Base-by-base conservation (phyloP, 352 stramenopile species). In the Pythium sp. region DNA sequence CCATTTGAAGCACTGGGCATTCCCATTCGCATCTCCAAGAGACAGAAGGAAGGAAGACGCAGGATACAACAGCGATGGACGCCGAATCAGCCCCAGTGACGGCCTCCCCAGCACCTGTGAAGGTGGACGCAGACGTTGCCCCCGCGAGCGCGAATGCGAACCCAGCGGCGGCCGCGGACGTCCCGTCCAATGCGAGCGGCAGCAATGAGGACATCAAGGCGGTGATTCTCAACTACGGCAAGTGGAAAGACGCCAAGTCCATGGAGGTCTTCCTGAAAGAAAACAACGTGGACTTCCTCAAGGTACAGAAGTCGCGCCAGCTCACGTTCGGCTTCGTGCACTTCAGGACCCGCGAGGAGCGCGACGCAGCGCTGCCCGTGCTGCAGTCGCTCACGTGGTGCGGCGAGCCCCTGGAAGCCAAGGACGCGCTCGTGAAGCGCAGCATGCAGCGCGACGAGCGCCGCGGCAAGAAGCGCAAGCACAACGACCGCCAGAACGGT, bases 201-300 rank as follows among this genome's bases (percentile, higher is more conserved):
- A 73, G 76, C 69, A 77, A 87, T 28, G 81, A 90, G 34, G 82
- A 93, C 36, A 71, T 82, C 58, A 95, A 95, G 73, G 68, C 90
- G 57, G 92, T 95, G 73, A 79, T 95, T 67, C 84, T 95, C 72
- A 95, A 95, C 74, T 95, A 93, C 62, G 88, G 86, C 77, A 91
- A 93, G 77, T 95, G 86, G 86, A 92, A 91, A 65, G 82, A 92
- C 53, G 77, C 82, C 18, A 91, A 90, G 67, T 72, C 41, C 54
- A 73, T 95, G 70, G 84, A 80, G 49, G 59, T 79, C 20, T 61
- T 94, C 34, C 73, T 95, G 60, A 68, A 66, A 2, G 64, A 76
- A 53, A 75, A 86, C 58, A 59, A 70, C 60, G 75, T 94, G 36
- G 38, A 56, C 6, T 95, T 92, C 68, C 68, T 77, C 61, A 90